phyloP scores from a whole-genome alignment of 163 green algal species.

The Chlorella variabilis region DNA sequence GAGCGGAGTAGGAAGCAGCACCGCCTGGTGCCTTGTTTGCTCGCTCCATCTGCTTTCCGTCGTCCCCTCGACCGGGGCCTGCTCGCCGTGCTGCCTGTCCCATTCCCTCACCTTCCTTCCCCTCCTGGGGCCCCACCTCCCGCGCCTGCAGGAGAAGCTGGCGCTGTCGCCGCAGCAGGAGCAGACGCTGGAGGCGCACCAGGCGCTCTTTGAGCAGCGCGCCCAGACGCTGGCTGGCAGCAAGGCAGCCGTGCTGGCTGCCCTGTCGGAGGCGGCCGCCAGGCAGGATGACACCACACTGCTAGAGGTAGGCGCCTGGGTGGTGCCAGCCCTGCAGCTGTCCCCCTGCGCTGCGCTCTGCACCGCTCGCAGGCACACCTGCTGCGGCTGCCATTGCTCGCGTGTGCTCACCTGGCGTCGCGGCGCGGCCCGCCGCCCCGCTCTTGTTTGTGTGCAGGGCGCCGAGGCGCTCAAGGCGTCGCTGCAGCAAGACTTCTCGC shows the following conservation, averaged over 20 bases:
- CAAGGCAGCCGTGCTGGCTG: constrained; percentile 11
- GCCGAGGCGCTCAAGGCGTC: not conserved
- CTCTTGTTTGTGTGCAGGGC: not conserved
- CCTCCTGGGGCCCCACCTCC: no score
- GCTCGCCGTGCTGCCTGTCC: not conserved
- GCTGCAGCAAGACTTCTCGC: constrained; percentile 13
- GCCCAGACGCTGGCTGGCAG: constrained; percentile 1
- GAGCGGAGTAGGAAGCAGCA: no score
- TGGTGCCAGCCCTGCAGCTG: no score
- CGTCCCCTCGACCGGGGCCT: not conserved
- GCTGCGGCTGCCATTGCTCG: no score
- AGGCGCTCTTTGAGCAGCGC: constrained; percentile 20
- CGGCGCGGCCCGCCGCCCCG: no score
- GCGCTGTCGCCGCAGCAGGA: constrained; percentile 15
- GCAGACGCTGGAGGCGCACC: constrained; percentile 19
- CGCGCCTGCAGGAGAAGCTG: constrained; percentile 7
- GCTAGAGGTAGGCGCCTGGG: not conserved
- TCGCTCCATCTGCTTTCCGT: no score
- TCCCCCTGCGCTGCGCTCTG: no score
- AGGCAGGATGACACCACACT: not conserved
- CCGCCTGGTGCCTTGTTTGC: no score
- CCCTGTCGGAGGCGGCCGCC: not conserved
- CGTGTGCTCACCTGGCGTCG: no score
- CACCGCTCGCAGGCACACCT: no score
- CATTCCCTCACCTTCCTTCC: no score